phyloP scores from a whole-genome alignment of 306 rosid genomes.

The Fagus crenata region DNA sequence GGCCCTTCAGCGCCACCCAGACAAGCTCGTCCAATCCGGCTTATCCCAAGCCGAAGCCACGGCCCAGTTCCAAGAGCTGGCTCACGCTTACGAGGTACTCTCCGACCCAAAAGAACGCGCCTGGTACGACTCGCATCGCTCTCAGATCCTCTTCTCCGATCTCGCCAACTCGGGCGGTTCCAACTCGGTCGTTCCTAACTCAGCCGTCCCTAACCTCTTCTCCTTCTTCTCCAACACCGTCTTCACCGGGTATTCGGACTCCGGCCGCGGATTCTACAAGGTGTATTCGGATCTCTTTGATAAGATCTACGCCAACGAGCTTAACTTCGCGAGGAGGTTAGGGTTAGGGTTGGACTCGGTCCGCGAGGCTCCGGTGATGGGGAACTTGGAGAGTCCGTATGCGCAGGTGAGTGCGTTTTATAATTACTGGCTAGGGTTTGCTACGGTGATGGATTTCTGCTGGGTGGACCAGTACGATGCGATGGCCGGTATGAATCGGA shows the following conservation, averaged over 20 bases:
- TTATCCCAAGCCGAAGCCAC: slow-evolving; percentile 76
- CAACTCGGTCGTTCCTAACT: slow-evolving; percentile 39
- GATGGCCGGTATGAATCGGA: slow-evolving; percentile 74
- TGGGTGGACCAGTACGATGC: slow-evolving; percentile 87
- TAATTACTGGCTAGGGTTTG: slow-evolving; percentile 75
- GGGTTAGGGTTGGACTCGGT: slow-evolving; percentile 60
- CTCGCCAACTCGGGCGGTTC: slow-evolving; percentile 31
- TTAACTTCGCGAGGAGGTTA: slow-evolving; percentile 57
- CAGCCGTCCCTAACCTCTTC: slow-evolving; percentile 70
- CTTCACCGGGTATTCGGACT: slow-evolving; percentile 63
- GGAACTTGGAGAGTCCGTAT: slow-evolving; percentile 74
- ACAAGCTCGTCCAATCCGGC: slow-evolving; percentile 84
- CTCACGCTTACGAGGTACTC: slow-evolving; percentile 91
- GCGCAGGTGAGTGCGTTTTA: slow-evolving; percentile 82
- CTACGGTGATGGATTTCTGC: slow-evolving; percentile 82
- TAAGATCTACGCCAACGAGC: slow-evolving; percentile 66
- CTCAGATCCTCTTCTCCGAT: slow-evolving; percentile 86
- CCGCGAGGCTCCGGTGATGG: slow-evolving; percentile 75
- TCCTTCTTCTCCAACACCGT: slow-evolving; percentile 87
- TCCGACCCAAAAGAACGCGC: slow-evolving; percentile 92
- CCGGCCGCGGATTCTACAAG: slow-evolving; percentile 67
- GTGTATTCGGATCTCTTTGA: slow-evolving; percentile 70
- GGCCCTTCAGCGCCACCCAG: slow-evolving; percentile 94
- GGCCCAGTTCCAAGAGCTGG: slow-evolving; percentile 88
- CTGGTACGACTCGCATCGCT: slow-evolving; percentile 97